Evolutionary conservation across 2,329 filamentous ascomycete genomes (phyloP), one percentile per base, ranked within the genome.

Genomic region (Paracorniculantispora psalliotae): DNA sequence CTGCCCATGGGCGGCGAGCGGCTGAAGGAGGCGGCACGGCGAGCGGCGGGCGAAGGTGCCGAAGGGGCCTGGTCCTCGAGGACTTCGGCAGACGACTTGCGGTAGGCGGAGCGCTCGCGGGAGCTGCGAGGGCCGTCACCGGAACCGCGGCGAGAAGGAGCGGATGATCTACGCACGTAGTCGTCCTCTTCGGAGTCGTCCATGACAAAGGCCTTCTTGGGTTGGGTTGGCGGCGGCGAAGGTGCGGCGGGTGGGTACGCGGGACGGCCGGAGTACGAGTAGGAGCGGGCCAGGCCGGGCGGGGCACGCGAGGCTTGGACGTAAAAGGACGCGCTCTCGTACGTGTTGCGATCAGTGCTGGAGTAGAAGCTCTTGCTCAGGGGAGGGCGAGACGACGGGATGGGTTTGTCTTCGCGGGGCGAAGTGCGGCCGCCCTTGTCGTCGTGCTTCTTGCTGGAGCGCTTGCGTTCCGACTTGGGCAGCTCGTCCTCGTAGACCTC

Each of bases 371-470:
- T 46, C 21, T 17, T 48, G 41, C 23, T 47, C 13, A 50, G 9
- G 15, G 57, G 57, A 12, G 58, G 58, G n/a, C 28, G 64, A 52
- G 17, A 58, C 52, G 41, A 62, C 57, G 43, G 50, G 48, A 15
- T n/a, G 33, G 35, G 46, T 19, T 46, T 46, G 5, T 59, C 56
- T 9, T 59, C 57, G 26, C 51, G 52, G 3, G 63, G 61, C 35
- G 49, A 59, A 39, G 51, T 3, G 26, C 59, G 59, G 13, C 43
- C 54, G 5, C 17, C 52, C 15, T 55, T 60, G 3, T 64, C 61
- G 13, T 76, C 73, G 60, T 74, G 68, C 64, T 74, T 75, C 61
- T 72, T 75, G 64, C 68, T 72, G 48, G 68, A 69, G 64, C 74
- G 75, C 65, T 76, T 77, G 68, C 74, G 73, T 44, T 74, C 71